Percentiles rank a stretch among this genome's conserved stretches.
phyloP scores from a whole-genome alignment of 495 filamentous ascomycete species.

The Thermothielavioides terrestris region DNA sequence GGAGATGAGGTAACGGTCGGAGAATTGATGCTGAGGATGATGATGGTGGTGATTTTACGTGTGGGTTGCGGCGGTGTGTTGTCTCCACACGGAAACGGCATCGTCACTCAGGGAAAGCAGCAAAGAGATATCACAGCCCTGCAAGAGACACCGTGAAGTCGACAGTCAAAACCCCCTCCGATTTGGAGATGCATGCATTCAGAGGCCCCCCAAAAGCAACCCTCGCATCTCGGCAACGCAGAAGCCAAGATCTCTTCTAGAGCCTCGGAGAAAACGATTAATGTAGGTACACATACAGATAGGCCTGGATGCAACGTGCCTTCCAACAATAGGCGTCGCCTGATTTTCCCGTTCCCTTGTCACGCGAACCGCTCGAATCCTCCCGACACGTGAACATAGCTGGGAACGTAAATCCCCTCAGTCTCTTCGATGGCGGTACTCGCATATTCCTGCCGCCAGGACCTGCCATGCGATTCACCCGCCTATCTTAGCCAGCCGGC shows the following conservation, averaged over 20 bases:
- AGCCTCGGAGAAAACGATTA: background rate
- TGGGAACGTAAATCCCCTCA: no score
- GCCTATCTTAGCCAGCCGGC: no score
- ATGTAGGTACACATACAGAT: background rate
- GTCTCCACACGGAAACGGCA: no score
- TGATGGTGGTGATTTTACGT: background rate
- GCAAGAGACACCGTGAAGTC: no score
- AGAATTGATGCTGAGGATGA: background rate
- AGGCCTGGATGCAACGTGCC: background rate
- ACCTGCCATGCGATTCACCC: background rate
- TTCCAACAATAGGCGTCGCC: background rate
- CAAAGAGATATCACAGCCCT: background rate
- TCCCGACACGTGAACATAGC: no score
- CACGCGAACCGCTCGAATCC: no score
- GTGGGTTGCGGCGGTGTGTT: no score
- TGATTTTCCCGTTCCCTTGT: no score
- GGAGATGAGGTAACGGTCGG: constrained; percentile 31
- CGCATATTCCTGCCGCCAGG: no score
- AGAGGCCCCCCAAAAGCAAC: background rate
- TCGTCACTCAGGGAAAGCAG: background rate
- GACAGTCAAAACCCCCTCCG: no score
- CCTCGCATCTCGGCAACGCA: constrained; percentile 1
- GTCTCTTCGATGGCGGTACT: no score
- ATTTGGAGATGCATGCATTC: background rate
- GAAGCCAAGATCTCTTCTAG: constrained; percentile 2